Conservation (phyloP, 169 alveolate species). For the Plasmodium coatneyi region DNA sequence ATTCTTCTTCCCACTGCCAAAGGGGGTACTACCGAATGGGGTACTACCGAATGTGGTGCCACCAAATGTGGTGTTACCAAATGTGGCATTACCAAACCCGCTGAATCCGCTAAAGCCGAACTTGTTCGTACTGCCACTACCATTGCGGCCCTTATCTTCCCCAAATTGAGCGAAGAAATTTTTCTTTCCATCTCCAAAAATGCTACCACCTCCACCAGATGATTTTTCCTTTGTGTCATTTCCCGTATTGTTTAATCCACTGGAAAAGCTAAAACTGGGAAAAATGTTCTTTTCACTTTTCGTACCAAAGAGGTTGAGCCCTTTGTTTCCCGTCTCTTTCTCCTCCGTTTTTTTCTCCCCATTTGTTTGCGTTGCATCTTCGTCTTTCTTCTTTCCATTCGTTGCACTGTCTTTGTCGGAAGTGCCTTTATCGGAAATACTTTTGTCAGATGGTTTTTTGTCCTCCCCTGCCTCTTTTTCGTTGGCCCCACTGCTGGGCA, state of each 20-base stretch:
- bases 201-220: neutral
- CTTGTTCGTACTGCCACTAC: neutral
- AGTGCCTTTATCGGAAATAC: too few species aligned
- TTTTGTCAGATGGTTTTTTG: neutral
- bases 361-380: neutral
- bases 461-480: neutral
- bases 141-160: neutral
- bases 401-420: neutral
- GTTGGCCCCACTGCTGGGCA: neutral
- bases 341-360: neutral
- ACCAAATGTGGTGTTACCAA: neutral
- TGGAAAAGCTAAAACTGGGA: neutral
- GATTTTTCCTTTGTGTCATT: neutral
- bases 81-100: neutral
- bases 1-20: neutral
- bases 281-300: neutral
- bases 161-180: neutral
- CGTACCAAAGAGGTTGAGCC: neutral
- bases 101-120: neutral
- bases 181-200: neutral
- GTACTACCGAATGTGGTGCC: neutral
- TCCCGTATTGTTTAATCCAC: neutral
- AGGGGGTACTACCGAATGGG: neutral
- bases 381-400: slow-evolving; percentile 20
- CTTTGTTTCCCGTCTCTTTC: neutral